Percentiles rank a stretch among this genome's conserved stretches.
Conservation (phyloP, 2,329 filamentous ascomycete species). For the Fusarium burgessii region DNA sequence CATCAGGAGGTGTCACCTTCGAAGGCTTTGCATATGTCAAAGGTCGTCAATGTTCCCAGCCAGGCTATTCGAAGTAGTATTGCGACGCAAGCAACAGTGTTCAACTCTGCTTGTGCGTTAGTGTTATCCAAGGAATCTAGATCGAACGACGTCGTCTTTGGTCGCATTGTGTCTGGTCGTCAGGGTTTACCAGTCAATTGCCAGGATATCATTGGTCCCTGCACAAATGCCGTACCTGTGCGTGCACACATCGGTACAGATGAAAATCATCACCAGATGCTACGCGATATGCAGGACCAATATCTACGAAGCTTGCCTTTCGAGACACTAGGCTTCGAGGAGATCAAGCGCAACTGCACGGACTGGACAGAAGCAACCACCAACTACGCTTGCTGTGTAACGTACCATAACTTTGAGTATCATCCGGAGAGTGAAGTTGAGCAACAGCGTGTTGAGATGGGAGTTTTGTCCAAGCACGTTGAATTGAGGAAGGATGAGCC, state of each 20-base stretch:
- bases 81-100: conserved; percentile 12
- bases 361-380: conserved; percentile 19
- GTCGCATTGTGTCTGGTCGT: conserved; percentile 37
- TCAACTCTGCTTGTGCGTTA: conserved; percentile 8
- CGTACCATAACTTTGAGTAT: conserved; percentile 26
- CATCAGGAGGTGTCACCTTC: neutral
- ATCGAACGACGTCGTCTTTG: conserved; percentile 30
- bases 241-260: neutral
- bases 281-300: conserved; percentile 34
- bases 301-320: conserved; percentile 26
- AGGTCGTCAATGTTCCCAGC: conserved; percentile 3
- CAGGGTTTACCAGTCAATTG: conserved; percentile 21
- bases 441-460: conserved; percentile 16
- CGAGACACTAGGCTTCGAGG: conserved; percentile 34
- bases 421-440: conserved; percentile 19
- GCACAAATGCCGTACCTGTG: conserved; percentile 12
- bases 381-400: conserved; percentile 4
- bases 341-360: conserved; percentile 37
- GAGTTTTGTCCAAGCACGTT: conserved; percentile 13
- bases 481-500: conserved; percentile 10
- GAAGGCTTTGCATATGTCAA: conserved; percentile 8
- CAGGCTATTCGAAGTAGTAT: neutral
- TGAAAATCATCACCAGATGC: neutral
- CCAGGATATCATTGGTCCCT: conserved; percentile 32
- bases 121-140: neutral